Percentiles rank a stretch among this genome's conserved stretches.
Evolutionary conservation across 805 yeast species (phyloP).

Genomic region (Suhomyces sp.): DNA sequence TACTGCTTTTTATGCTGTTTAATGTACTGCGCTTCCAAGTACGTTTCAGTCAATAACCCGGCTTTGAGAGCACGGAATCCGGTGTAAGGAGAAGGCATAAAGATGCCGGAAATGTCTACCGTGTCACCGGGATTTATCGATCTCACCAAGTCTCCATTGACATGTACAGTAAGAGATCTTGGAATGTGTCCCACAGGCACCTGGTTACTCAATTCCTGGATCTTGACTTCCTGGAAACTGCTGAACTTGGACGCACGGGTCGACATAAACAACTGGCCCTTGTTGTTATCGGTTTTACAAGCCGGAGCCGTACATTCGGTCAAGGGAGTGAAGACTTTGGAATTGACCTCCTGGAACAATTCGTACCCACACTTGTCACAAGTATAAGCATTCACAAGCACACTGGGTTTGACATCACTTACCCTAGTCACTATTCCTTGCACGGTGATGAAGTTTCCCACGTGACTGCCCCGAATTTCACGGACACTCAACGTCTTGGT

Average conservation of each 20-base stretch:
- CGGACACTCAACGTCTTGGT: constrained; percentile 78
- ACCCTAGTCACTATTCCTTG: constrained; percentile 95
- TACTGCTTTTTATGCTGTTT: constrained; percentile 88
- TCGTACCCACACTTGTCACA: constrained; percentile 98
- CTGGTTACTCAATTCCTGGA: constrained; percentile 93
- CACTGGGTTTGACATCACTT: constrained; percentile 92
- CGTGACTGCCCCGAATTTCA: constrained; percentile 75
- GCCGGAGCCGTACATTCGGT: constrained; percentile 79
- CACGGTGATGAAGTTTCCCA: constrained; percentile 86
- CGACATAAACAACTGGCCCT: constrained; percentile 87
- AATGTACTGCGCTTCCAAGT: constrained; percentile 81
- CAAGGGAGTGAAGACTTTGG: constrained; percentile 83
- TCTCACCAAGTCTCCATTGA: constrained; percentile 90
- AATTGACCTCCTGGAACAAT: constrained; percentile 89
- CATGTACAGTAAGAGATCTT: constrained; percentile 76
- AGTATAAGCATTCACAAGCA: constrained; percentile 89
- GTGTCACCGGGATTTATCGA: constrained; percentile 89
- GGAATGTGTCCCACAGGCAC: constrained; percentile 99
- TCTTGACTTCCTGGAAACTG: constrained; percentile 91
- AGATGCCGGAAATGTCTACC: constrained; percentile 90
- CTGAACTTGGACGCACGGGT: constrained; percentile 95
- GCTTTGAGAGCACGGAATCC: constrained; percentile 92
- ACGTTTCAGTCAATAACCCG: constrained; percentile 91
- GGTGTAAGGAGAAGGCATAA: constrained; percentile 91
- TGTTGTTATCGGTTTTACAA: constrained; percentile 74